Evolutionary conservation across 495 filamentous ascomycete genomes (phyloP).

Genomic region (Emericellopsis terricola): DNA sequence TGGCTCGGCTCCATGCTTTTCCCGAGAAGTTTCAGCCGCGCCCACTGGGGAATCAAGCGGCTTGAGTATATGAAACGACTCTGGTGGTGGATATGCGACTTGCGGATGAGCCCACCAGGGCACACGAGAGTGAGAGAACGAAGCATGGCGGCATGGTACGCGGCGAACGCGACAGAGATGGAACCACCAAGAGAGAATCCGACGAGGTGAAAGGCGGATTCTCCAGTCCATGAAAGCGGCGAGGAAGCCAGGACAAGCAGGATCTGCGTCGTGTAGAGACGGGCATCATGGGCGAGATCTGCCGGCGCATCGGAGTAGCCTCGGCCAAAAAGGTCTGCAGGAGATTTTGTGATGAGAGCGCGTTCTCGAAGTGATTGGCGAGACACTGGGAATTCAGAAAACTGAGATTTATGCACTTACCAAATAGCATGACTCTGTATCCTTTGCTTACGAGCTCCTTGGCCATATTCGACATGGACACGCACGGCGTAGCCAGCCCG

Average conservation of each 20-base stretch:
- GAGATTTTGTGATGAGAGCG: neutral
- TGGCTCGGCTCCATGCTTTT: conserved; percentile 30
- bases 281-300: conserved; percentile 48
- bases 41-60: conserved; percentile 28
- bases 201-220: conserved; percentile 44
- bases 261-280: conserved; percentile 60
- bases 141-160: conserved; percentile 47
- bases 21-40: conserved; percentile 34
- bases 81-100: conserved; percentile 18
- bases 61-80: conserved; percentile 23
- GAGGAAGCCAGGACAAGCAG: conserved; percentile 54
- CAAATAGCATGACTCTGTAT: conserved; percentile 74
- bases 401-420: conserved; percentile 4
- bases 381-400: neutral
- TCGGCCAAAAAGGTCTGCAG: conserved; percentile 51
- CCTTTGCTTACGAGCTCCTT: conserved; percentile 48
- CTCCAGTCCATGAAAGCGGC: conserved; percentile 45
- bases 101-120: conserved; percentile 38
- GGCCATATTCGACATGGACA: conserved; percentile 49
- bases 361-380: neutral
- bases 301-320: conserved; percentile 57
- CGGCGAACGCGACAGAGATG: conserved; percentile 53
- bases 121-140: conserved; percentile 53
- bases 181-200: conserved; percentile 80
- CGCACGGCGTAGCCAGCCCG: conserved; percentile 71